Evolutionary conservation across 129 eudicot genomes (phyloP).

Genomic region (Silybum marianum): DNA sequence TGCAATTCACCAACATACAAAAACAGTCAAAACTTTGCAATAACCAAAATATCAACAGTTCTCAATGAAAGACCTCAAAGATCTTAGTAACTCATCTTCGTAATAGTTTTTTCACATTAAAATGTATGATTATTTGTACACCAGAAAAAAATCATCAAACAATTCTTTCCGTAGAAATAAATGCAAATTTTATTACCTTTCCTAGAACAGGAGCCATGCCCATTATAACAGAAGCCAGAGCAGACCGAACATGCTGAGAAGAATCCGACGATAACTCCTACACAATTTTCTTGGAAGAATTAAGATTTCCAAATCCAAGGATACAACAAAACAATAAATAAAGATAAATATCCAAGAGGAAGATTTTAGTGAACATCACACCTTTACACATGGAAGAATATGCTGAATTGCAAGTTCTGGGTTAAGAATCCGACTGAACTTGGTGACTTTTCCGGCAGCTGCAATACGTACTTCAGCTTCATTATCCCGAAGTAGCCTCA

Average conservation of each 20-base stretch:
- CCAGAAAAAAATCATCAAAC: not conserved
- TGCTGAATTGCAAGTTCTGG: conserved; percentile 95
- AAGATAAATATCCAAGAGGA: conserved; percentile 2
- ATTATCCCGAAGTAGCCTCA: conserved; percentile 94
- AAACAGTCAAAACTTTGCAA: not conserved
- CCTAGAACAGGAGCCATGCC: conserved; percentile 99
- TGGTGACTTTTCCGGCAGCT: conserved; percentile 98
- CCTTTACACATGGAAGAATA: conserved; percentile 99
- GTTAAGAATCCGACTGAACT: conserved; percentile 88
- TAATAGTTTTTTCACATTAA: not conserved
- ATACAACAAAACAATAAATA: not conserved
- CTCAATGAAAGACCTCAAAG: not conserved
- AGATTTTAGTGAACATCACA: conserved; percentile 15
- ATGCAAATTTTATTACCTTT: conserved; percentile 56
- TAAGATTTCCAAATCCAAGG: conserved; percentile 21
- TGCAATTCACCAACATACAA: conserved; percentile 44
- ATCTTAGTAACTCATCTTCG: not conserved
- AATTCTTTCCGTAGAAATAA: not conserved
- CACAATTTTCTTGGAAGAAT: conserved; percentile 23
- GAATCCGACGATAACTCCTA: conserved; percentile 98
- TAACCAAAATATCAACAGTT: not conserved
- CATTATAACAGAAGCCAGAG: conserved; percentile 98
- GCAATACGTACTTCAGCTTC: conserved; percentile 99
- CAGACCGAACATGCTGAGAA: conserved; percentile 99
- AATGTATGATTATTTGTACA: not conserved